These are phyloP conservation scores for Sporisorium sorghi DNA, from an alignment of 1,284 basidiomycete genomes.

Conservation along the genomic window DNA sequence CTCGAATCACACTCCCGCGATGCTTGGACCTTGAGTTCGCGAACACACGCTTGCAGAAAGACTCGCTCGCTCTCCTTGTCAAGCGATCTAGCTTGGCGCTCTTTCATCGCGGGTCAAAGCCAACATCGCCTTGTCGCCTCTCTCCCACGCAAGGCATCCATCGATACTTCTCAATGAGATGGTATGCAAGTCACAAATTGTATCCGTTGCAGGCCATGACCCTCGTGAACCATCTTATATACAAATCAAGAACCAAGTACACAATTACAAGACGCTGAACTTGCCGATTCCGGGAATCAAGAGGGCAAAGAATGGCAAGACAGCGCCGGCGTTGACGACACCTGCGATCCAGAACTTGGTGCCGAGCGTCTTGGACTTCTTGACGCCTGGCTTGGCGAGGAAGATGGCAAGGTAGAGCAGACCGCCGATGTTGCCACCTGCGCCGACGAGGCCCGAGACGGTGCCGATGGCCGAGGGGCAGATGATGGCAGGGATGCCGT, in stretches of 20 bases:
- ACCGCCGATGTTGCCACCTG: conserved; percentile 60
- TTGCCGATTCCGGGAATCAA: conserved; percentile 47
- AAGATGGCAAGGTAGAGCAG: conserved; percentile 56
- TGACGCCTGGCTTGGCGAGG: conserved; percentile 51
- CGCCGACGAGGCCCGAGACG: conserved; percentile 60
- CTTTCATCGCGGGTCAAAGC: too few relatives aligned
- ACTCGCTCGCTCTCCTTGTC: too few relatives aligned
- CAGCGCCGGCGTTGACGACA: conserved; percentile 55
- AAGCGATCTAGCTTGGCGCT: too few relatives aligned
- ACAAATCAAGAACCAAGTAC: background rate
- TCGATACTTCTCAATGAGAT: too few relatives aligned
- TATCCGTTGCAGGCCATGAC: conserved; percentile 7
- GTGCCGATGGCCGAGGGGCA: conserved; percentile 57
- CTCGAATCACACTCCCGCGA: too few relatives aligned
- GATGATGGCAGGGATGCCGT: conserved; percentile 57
- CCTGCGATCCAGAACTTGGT: conserved; percentile 65
- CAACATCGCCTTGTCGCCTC: too few relatives aligned
- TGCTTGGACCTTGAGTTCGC: too few relatives aligned
- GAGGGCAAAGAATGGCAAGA: conserved; percentile 53
- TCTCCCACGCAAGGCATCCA: too few relatives aligned
- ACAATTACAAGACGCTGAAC: conserved; percentile 26
- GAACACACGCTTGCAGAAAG: too few relatives aligned
- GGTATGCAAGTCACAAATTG: background rate
- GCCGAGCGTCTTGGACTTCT: conserved; percentile 43
- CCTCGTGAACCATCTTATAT: conserved; percentile 9